Base-by-base conservation (phyloP, 768 basidiomycete genomes). In the Suillus fuscotomentosus region DNA sequence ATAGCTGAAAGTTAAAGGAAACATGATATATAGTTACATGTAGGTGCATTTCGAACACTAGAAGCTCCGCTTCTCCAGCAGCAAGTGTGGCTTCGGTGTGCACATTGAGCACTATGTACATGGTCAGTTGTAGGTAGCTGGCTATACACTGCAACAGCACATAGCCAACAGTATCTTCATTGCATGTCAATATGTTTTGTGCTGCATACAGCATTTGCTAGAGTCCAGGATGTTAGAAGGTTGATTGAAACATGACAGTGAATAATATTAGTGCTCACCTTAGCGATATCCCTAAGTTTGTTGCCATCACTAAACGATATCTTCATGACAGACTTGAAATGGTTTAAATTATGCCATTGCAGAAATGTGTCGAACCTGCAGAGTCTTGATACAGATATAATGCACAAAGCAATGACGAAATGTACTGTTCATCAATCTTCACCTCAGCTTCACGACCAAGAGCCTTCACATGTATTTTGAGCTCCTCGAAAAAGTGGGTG, bases 261-360 rank as follows among this genome's bases (percentile, higher is more conserved):
- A 24, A 50, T 50, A 24, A 36, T 36, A 36, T n/a, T n/a, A n/a
- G 34, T 36, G 48, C 5, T 2, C 13, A 79, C 79, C 71, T 77
- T 79, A 3, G 70, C 66, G 13, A 80, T 71, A 64, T 80, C 78
- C 54, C 36, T 36, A 36, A 41, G 73, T 64, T 81, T 80, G 11
- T 66, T 64, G 5, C 72, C 77, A 67, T 81, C 78, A 17, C 71
- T 69, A 69, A 78, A 79, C 56, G 2, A 75, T 66, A 15, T 68
- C 3, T 6, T 66, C 43, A 68, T 66, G n/a, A 77, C 57, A 1
- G 66, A 39, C 2, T 61, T n/a, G 60, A 80, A 80, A 60, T 78
- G 79, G 43, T 75, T 75, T 22, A 81, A 61, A 20, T 70, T 71
- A 8, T 68, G 60, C 79, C 80, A 81, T 0, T 70, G 55, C 8